phyloP scores from a whole-genome alignment of 2,329 filamentous ascomycete species.

The Monilinia fructicola region DNA sequence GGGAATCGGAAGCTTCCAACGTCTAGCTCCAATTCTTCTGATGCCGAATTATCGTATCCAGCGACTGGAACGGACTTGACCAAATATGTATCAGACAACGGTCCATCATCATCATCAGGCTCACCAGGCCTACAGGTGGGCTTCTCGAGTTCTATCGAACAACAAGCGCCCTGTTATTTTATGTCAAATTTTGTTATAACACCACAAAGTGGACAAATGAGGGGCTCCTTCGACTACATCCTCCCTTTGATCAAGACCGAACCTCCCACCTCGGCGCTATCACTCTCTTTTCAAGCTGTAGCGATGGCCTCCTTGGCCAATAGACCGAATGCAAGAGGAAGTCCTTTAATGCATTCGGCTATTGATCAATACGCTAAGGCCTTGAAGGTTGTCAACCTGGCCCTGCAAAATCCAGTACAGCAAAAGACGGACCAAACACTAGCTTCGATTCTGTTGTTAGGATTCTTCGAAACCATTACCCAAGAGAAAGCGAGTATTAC shows the following conservation, averaged over 20 bases:
- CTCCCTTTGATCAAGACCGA: slow-evolving; percentile 54
- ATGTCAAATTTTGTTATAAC: slow-evolving; percentile 60
- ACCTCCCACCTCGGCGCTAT: slow-evolving; percentile 49
- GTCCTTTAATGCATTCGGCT: slow-evolving; percentile 44
- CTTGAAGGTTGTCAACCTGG: slow-evolving; percentile 52
- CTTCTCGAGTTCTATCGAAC: slow-evolving; percentile 51
- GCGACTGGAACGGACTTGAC: slow-evolving; percentile 5
- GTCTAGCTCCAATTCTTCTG: background rate
- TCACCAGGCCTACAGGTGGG: background rate
- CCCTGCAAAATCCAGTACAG: slow-evolving; percentile 51
- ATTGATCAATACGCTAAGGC: slow-evolving; percentile 56
- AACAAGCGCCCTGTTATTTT: slow-evolving; percentile 60
- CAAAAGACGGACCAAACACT: slow-evolving; percentile 58
- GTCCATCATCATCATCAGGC: slow-evolving; percentile 29
- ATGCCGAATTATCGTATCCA: background rate
- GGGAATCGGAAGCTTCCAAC: slow-evolving; percentile 23
- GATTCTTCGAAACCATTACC: slow-evolving; percentile 57
- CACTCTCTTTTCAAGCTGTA: slow-evolving; percentile 59
- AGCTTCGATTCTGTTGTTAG: slow-evolving; percentile 58
- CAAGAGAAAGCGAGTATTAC: slow-evolving; percentile 54
- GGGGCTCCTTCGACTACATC: slow-evolving; percentile 60
- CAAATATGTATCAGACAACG: slow-evolving; percentile 32
- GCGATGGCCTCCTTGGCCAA: slow-evolving; percentile 58
- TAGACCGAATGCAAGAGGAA: slow-evolving; percentile 43
- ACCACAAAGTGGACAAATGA: slow-evolving; percentile 50